Base-by-base conservation (phyloP, 2,329 filamentous ascomycete genomes). In the Bisporella sp. region DNA sequence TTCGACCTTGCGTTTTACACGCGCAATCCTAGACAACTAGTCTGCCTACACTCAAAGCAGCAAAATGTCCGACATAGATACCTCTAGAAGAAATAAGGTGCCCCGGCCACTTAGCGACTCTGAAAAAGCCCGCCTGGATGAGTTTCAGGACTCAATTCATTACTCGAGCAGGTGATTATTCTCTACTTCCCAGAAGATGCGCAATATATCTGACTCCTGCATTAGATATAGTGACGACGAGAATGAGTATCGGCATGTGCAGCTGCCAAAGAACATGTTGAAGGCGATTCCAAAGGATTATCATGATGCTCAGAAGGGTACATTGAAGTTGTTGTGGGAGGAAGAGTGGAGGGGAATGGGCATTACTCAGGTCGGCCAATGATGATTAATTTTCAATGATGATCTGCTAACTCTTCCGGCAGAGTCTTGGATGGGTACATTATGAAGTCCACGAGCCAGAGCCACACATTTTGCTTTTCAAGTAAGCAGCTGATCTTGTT, bases 401-500 rank as follows among this genome's bases (percentile, higher is more conserved):
- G n/a, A n/a, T 12, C 32, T 32, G 32, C 54, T 58, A 47, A 56
- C 41, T 40, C 8, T 47, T 39, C 39, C 31, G 46, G 49, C 66
- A 97, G 91, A 97, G 92, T 75, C 76, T 99, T 64, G 93, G 93
- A 51, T 99, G 93, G 93, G 92, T 97, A 69, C 93, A 99, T 70
- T 99, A 99, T 68, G 93, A 99, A 71, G 93, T 99, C 49, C 93
- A 99, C 69, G 93, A 97, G 70, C 93, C 93, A 41, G 93, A 99
- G 73, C 93, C 93, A 58, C 93, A 99, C 69, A 99, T 99, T 64
- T 79, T 99, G 49, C 81, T 99, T 32, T 99, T 99, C 81, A 99
- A 99, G 92, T 96, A 74, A 21, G 21, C 21, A 21, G 21, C 21
- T 21, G 21, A 21, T 21, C 21, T 21, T 21, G 21, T 21, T 3